Evolutionary conservation across 2,329 filamentous ascomycete genomes (phyloP), one percentile per base, ranked within the genome.

Genomic region (Xylariales sp.): DNA sequence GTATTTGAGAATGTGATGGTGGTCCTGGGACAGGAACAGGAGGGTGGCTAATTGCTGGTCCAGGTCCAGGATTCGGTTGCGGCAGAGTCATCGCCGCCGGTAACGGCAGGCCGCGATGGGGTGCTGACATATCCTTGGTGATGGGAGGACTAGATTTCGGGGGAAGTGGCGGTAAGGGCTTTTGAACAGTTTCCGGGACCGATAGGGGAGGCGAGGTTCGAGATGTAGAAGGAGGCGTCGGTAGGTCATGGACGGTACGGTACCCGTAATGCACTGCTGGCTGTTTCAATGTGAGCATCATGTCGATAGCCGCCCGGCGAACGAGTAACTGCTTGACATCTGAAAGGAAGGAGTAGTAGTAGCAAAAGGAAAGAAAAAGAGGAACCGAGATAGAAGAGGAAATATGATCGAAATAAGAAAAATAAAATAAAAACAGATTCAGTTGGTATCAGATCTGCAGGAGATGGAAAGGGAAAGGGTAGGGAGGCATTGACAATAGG

Each of bases 51-150:
- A 45, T 55, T 35, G 50, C 44, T 40, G 50, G 53, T 45, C 53
- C 49, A 37, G 48, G 56, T 36, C 51, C 46, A 36, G 54, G 51
- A 24, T 50, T 51, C 25, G 60, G 45, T 46, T 62, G 72, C 44
- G 78, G 68, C 48, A 83, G 62, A 51, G 74, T 71, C 74, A 84
- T 77, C 58, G 76, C 76, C 53, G 78, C 75, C 62, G 83, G 81
- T 40, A 77, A 76, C 58, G 83, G 83, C 67, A 87, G 66, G 52
- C 78, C 78, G 62, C 82, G 78, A 62, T 83, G 81, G 61, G 80
- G 74, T 20, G 74, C 76, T 55, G 82, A 81, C 83, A 87, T 87
- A 60, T 65, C 66, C 65, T 74, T 68, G n/a, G n/a, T n/a, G 35
- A 19, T 21, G 51, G 65, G 60, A 42, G 72, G 65, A 55, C 70